Evolutionary conservation across 148 eudicot species (phyloP).

Genomic region (Polygonum maritimum): DNA sequence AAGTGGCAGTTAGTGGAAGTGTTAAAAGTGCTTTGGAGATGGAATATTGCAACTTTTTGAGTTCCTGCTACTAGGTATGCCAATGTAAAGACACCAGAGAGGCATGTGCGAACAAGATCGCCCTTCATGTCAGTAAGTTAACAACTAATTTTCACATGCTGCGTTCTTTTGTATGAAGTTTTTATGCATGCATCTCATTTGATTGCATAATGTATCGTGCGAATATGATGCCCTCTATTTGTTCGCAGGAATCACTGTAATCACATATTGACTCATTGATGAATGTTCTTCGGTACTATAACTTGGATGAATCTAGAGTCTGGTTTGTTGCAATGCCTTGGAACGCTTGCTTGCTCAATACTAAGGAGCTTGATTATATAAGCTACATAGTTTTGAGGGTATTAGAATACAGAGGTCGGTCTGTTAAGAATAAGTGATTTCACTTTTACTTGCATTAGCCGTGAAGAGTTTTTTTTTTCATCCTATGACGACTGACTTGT

Average conservation of each 20-base stretch:
- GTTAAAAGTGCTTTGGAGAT: neutral
- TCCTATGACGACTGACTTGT: neutral
- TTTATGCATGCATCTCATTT: neutral
- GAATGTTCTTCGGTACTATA: conserved; percentile 97
- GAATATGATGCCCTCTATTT: neutral
- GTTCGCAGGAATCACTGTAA: conserved; percentile 38
- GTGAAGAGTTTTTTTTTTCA: too few species aligned
- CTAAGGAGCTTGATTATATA: conserved; percentile 98
- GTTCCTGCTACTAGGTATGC: conserved; percentile 52
- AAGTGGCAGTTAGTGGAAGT: neutral
- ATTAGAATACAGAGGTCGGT: conserved; percentile 93
- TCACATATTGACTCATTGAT: conserved; percentile 96
- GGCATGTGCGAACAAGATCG: conserved; percentile 92
- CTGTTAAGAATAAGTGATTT: neutral
- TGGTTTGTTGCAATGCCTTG: conserved; percentile 59
- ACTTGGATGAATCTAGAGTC: conserved; percentile 85
- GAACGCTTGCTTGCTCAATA: conserved; percentile 52
- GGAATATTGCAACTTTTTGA: too few species aligned
- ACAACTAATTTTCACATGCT: neutral
- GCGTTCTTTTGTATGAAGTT: neutral
- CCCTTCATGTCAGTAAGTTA: conserved; percentile 86
- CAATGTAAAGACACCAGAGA: conserved; percentile 84
- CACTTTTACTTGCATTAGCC: neutral
- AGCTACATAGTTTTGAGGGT: conserved; percentile 79
- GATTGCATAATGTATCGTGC: neutral